Evolutionary conservation across 163 green algal genomes (phyloP).

Genomic region (Smithsoniella earleae): DNA sequence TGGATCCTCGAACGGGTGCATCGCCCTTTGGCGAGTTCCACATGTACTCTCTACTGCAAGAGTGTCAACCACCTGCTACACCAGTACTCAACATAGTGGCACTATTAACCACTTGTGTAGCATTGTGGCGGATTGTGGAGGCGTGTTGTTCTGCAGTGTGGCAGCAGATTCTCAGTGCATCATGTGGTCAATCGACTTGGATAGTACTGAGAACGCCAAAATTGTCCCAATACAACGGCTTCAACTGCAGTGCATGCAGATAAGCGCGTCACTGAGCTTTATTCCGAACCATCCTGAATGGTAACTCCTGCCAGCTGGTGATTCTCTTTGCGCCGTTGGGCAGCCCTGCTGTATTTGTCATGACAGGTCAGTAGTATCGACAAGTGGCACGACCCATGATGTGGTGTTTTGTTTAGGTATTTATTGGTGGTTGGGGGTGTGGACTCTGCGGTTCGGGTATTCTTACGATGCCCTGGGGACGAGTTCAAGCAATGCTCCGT

Average conservation of each 20-base stretch:
- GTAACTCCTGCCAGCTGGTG: no score
- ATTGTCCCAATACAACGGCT: not conserved
- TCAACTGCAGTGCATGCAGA: slow-evolving; percentile 39
- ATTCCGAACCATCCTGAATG: slow-evolving; percentile 45
- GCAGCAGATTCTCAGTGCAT: slow-evolving; percentile 9
- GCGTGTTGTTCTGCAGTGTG: not conserved
- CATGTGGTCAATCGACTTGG: not conserved
- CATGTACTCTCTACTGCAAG: no score
- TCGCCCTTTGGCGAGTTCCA: no score
- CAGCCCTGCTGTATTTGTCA: not conserved
- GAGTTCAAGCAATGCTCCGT: slow-evolving; percentile 42
- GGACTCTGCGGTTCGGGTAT: slow-evolving; percentile 52
- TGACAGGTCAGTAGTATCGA: no score
- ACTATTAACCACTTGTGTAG: slow-evolving; percentile 1
- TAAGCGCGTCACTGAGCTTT: slow-evolving; percentile 45
- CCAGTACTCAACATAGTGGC: not conserved
- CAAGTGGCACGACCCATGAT: no score
- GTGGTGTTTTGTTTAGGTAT: slow-evolving; percentile 37
- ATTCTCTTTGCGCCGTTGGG: not conserved
- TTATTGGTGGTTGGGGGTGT: slow-evolving; percentile 64
- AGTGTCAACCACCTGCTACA: no score
- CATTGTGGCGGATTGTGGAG: not conserved
- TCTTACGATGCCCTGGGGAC: slow-evolving; percentile 37
- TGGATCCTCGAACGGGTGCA: no score
- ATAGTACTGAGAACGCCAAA: not conserved